phyloP scores from a whole-genome alignment of 306 rosid genomes.

The Sesbania bispinosa region DNA sequence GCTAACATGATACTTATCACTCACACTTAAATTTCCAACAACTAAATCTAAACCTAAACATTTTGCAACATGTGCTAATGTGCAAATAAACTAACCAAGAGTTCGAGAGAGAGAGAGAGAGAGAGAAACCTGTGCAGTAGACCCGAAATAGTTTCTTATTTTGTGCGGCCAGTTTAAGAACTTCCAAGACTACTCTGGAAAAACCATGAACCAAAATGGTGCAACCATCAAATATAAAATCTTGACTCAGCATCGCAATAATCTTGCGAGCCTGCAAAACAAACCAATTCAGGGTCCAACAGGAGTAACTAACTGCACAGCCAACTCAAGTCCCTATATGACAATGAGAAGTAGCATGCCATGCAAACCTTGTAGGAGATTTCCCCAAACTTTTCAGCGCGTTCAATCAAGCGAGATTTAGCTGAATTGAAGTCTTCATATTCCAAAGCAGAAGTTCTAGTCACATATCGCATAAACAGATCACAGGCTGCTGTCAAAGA shows the following conservation, averaged over 20 bases:
- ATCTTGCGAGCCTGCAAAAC: conserved; percentile 75
- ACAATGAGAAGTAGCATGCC: no score
- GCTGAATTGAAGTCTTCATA: conserved; percentile 91
- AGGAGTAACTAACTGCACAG: neutral
- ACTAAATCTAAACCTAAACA: neutral
- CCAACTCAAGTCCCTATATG: no score
- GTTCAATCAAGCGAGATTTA: conserved; percentile 83
- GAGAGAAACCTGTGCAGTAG: conserved; percentile 76
- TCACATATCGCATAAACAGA: conserved; percentile 83
- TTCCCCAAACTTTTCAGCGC: conserved; percentile 97
- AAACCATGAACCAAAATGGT: conserved; percentile 95
- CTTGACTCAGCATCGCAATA: conserved; percentile 91
- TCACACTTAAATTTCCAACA: neutral
- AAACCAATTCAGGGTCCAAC: neutral
- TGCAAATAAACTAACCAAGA: neutral
- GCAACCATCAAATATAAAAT: conserved; percentile 86
- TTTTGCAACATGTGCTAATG: neutral
- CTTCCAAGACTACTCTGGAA: conserved; percentile 86
- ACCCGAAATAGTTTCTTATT: conserved; percentile 79
- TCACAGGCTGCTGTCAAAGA: conserved; percentile 95
- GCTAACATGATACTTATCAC: neutral
- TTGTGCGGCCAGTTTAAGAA: conserved; percentile 75
- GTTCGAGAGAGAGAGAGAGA: no score
- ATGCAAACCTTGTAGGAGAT: conserved; percentile 64
- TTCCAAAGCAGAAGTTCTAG: conserved; percentile 88